Base-by-base conservation (phyloP, 2,329 filamentous ascomycete species). In the Lasiodiplodia hormozganensis region DNA sequence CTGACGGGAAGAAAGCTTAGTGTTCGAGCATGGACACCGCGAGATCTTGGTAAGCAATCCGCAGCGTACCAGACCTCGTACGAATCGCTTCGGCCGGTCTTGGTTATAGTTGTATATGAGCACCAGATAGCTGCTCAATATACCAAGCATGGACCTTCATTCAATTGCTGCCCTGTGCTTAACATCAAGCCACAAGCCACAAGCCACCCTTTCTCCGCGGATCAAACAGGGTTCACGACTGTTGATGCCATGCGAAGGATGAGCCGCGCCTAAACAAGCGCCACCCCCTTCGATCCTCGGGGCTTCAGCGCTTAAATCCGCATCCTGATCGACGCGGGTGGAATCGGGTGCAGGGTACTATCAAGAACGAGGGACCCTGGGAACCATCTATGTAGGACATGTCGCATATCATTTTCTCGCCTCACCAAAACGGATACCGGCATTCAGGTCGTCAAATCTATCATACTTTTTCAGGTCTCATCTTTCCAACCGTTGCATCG, bases 381-480 rank as follows among this genome's bases (percentile, higher is more conserved):
- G 10, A 7, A n/a, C 18, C 18, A 2, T 64, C 14, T 25, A 62
- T 28, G 58, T 51, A 31, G 43, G 28, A 38, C 14, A 51, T 52
- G 47, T 64, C 43, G 47, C 47, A 64, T 31, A n/a, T 52, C 14
- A 12, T 40, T 64, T 52, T 4, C 31, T 52, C 60, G 60, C n/a
- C 40, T 64, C 47, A 34, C 60, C 43, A 25, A 21, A 52, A 52
- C 7, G 31, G 31, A 38, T 52, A 18, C 47, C 43, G 18, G 51
- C 36, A 21, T 53, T 62, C 25, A 49, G 11, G 23, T 52, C 58
- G 25, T 51, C 65, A 31, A 67, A 49, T 67, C 53, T 60, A 58
- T 67, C 54, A 67, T 60, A 64, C 60, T 64, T 52, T 62, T 47
- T 64, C 11, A n/a, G 21, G 31, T 51, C 65, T 67, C 52, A 40